Conservation (phyloP, 2,329 filamentous ascomycete genomes). For the Monilinia aucupariae region DNA sequence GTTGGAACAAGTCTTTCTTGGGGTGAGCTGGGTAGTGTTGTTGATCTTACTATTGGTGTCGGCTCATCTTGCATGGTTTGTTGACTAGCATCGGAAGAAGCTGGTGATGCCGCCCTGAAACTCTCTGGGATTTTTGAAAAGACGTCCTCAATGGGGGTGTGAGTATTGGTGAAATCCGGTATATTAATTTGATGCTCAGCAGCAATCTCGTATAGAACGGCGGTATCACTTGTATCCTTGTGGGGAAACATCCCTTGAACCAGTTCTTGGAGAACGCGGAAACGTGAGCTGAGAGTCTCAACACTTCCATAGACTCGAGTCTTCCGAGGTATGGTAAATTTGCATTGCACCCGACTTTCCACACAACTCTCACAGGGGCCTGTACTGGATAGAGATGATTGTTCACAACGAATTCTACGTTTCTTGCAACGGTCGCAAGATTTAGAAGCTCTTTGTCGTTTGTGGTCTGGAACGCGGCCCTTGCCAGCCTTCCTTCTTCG, state of each 20-base stretch:
- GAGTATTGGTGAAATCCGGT: constrained; percentile 32
- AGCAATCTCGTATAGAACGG: constrained; percentile 39
- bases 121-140: constrained; percentile 25
- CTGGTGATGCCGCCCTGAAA: constrained; percentile 20
- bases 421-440: constrained; percentile 39
- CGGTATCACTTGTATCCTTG: constrained; percentile 37
- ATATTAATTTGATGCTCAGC: constrained; percentile 37
- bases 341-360: constrained; percentile 38
- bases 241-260: constrained; percentile 40
- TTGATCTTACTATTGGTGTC: constrained; percentile 8
- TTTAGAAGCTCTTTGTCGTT: constrained; percentile 36
- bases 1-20: constrained; percentile 30
- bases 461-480: constrained; percentile 36
- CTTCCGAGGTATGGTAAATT: constrained; percentile 42
- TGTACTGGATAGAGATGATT: constrained; percentile 24
- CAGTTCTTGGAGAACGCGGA: constrained; percentile 40
- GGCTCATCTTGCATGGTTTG: constrained; percentile 11
- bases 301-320: constrained; percentile 43
- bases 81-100: constrained; percentile 16
- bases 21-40: constrained; percentile 20
- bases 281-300: constrained; percentile 41
- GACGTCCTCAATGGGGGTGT: constrained; percentile 26
- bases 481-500: constrained; percentile 30
- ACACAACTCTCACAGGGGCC: constrained; percentile 38
- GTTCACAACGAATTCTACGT: constrained; percentile 36